Evolutionary conservation across 2,329 filamentous ascomycete genomes (phyloP).

Genomic region (Apiospora malaysiana): DNA sequence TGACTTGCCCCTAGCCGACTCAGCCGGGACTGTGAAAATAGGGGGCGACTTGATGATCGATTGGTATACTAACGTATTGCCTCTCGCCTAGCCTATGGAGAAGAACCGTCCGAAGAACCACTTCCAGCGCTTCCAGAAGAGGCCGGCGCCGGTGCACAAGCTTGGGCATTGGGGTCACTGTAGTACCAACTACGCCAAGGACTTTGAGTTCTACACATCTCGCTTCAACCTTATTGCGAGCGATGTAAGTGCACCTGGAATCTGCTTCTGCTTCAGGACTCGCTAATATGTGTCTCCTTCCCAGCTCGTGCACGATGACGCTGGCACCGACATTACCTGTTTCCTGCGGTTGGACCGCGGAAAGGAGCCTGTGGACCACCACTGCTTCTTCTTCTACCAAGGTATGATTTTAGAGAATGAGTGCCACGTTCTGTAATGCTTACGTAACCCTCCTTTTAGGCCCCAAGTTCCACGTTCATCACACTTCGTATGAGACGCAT

Average conservation of each 20-base stretch:
- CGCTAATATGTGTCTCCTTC: not conserved
- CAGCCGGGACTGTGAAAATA: not conserved
- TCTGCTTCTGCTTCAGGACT: not conserved
- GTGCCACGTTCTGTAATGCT: not conserved
- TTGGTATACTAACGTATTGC: not conserved
- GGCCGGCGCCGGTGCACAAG: constrained; percentile 57
- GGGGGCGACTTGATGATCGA: not conserved
- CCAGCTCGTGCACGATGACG: constrained; percentile 47
- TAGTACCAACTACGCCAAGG: constrained; percentile 55
- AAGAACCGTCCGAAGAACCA: constrained; percentile 55
- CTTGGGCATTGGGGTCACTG: constrained; percentile 61
- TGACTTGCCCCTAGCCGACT: no score
- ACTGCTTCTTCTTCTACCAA: constrained; percentile 57
- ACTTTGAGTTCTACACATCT: constrained; percentile 55
- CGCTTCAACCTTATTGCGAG: constrained; percentile 59
- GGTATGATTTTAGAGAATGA: constrained; percentile 27
- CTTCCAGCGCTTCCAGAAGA: constrained; percentile 58
- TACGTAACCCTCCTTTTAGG: constrained; percentile 26
- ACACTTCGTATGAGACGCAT: constrained; percentile 72
- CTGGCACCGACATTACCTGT: constrained; percentile 45
- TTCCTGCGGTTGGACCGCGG: constrained; percentile 55
- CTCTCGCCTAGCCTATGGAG: constrained; percentile 43
- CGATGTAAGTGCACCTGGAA: constrained; percentile 43
- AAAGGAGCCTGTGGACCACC: constrained; percentile 53
- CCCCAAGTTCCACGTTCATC: constrained; percentile 63